Base-by-base conservation (phyloP, 192 early-diverging fungal genomes). In the Thoreauomyces humboldtii region DNA sequence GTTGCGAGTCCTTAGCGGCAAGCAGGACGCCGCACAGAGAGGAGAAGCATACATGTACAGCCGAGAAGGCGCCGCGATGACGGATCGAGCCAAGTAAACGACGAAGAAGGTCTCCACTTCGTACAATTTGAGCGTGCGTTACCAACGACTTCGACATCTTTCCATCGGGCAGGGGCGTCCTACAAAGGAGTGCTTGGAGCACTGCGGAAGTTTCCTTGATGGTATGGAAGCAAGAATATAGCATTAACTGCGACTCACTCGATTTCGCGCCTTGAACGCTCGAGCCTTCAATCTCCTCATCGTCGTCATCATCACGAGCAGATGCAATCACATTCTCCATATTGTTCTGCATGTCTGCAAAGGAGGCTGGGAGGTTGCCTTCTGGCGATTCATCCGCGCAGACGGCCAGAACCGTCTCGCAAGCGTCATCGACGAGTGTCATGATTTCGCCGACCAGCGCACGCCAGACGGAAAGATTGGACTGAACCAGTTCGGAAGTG, bases 171-270 rank as follows among this genome's bases (percentile, higher is more conserved):
- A 81, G 47, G 21, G 82, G 80, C 22, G 75, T 63, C 51, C 70
- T 46, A 19, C 73, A 73, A 2, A 88, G 51, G 11, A 88, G 69
- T 2, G 76, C 73, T 43, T 79, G 76, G 15, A 86, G 53, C n/a
- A 69, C 54, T 17, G 57, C 63, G 12, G 88, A 86, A 21, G 91
- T 88, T 64, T 93, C 91, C 67, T 94, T 95, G 47, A 98, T 86
- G 15, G 91, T 89, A 54, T 94, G 80, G 89, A 94, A 98, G 74
- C 92, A 95, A 59, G 88, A 89, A 60, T 91, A 91, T 48, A 97
- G 63, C 51, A 95, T 89, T 4, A 93, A 81, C 63, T 96, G 93
- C 56, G 92, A 87, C 17, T 91, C 89, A 50, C 87, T 66, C 42
- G 88, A 69, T 45, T 73, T 45, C n/a, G n/a, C n/a, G n/a, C n/a